Evolutionary conservation across 2,329 filamentous ascomycete genomes (phyloP).

Genomic region (Colletotrichum spaethianum): DNA sequence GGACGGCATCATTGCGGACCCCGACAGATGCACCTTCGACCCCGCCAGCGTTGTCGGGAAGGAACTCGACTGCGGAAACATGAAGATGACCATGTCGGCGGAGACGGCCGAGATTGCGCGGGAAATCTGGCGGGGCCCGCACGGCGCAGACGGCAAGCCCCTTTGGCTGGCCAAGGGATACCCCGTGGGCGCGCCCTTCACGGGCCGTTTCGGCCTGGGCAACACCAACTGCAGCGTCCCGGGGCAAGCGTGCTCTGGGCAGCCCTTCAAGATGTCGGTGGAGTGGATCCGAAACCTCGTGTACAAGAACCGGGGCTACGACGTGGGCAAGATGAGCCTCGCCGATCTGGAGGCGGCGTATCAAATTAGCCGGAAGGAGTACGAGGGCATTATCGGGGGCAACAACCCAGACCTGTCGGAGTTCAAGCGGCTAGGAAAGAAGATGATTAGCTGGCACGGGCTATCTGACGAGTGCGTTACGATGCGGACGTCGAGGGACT

Average conservation of each 20-base stretch:
- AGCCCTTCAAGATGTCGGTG: conserved; percentile 37
- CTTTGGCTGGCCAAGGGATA: conserved; percentile 32
- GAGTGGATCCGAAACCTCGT: conserved; percentile 40
- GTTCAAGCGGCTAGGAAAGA: conserved; percentile 54
- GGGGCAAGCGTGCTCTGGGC: conserved; percentile 14
- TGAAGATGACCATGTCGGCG: conserved; percentile 29
- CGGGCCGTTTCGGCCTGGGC: conserved; percentile 32
- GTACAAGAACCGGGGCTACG: conserved; percentile 26
- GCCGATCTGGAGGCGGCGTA: conserved; percentile 30
- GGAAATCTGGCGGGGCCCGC: conserved; percentile 36
- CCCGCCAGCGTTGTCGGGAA: conserved; percentile 42
- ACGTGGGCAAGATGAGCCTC: conserved; percentile 22
- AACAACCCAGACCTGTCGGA: conserved; percentile 48
- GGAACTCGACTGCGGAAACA: conserved; percentile 46
- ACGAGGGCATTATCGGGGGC: conserved; percentile 46
- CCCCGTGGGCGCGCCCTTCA: conserved; percentile 35
- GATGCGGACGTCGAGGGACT: conserved; percentile 51
- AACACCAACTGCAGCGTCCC: conserved; percentile 39
- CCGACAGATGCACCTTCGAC: conserved; percentile 45
- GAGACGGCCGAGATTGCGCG: conserved; percentile 25
- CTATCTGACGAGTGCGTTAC: conserved; percentile 55
- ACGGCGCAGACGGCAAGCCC: conserved; percentile 24
- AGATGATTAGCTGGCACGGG: conserved; percentile 61
- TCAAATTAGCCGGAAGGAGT: conserved; percentile 32
- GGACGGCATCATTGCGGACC: conserved; percentile 36